A percentile compares a stretch with the other conserved stretches of the same genome.
These are phyloP conservation scores for Rubroboletus pulcherrimus DNA, from an alignment of 768 basidiomycete genomes.

Conservation along the genomic window DNA sequence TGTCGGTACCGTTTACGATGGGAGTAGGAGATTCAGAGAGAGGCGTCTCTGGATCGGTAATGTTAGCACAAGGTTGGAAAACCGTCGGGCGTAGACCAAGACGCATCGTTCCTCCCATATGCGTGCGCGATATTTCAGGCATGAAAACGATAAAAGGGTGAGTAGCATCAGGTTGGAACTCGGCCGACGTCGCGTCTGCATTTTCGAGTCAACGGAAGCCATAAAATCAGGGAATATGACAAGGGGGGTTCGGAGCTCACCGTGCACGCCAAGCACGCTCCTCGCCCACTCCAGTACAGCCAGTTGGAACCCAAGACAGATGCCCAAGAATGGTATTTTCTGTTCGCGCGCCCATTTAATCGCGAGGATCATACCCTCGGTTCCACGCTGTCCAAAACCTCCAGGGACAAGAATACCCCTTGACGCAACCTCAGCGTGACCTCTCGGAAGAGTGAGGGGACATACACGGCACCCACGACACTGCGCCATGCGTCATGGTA, in stretches of 20 bases:
- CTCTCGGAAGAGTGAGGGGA: slow-evolving; percentile 6
- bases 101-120: slow-evolving; percentile 99
- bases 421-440: slow-evolving; percentile 11
- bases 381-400: slow-evolving; percentile 90
- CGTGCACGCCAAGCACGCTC: slow-evolving; percentile 66
- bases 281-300: slow-evolving; percentile 95
- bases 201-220: slow-evolving; percentile 8
- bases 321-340: slow-evolving; percentile 91
- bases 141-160: slow-evolving; percentile 90
- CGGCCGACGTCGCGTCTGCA: slow-evolving; percentile 79
- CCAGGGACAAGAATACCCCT: slow-evolving; percentile 97
- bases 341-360: slow-evolving; percentile 96
- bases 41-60: slow-evolving; percentile 12
- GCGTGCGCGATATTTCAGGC: slow-evolving; percentile 97
- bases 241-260: slow-evolving; percentile 36
- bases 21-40: slow-evolving; percentile 9
- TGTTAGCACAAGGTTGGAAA: slow-evolving; percentile 51
- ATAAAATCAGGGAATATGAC: not conserved
- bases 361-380: slow-evolving; percentile 97
- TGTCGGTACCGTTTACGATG: not conserved
- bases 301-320: slow-evolving; percentile 97
- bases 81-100: slow-evolving; percentile 96
- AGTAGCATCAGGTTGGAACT: slow-evolving; percentile 62
- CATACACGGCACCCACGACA: slow-evolving; percentile 84
- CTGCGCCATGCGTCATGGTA: slow-evolving; percentile 97